A percentile compares a stretch with the other conserved stretches of the same genome.
Conservation (phyloP, 805 yeast species). For the Wickerhamomyces mucosus region DNA sequence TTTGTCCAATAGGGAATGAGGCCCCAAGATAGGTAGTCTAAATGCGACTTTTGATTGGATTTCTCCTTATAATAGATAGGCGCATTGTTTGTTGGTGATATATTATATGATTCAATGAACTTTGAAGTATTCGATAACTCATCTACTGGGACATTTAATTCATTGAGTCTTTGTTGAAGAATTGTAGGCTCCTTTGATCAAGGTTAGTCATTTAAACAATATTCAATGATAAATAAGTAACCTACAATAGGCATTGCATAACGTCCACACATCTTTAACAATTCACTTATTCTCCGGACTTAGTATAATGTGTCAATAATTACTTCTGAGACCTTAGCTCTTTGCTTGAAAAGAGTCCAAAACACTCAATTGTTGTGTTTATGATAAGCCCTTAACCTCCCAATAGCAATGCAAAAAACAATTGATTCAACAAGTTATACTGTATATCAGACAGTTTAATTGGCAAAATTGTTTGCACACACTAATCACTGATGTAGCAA, state of each 20-base stretch:
- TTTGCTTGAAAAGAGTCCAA: too few species aligned
- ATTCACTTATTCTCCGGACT: too few species aligned
- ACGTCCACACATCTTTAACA: conserved; percentile 49
- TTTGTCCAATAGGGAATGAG: conserved; percentile 61
- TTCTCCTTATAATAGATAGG: conserved; percentile 28
- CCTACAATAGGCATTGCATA: conserved; percentile 40
- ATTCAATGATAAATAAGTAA: conserved; percentile 2
- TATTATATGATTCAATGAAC: conserved; percentile 38
- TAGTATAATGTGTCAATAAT: too few species aligned
- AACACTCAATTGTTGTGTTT: too few species aligned
- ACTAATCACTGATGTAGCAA: too few species aligned
- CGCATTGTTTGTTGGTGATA: conserved; percentile 49
- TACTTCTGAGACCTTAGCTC: too few species aligned
- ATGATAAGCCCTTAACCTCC: too few species aligned
- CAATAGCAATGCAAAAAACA: too few species aligned
- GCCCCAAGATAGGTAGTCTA: conserved; percentile 71
- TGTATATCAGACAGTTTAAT: too few species aligned
- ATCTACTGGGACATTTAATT: too few species aligned
- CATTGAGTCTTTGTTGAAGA: conserved; percentile 7
- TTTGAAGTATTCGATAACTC: conserved; percentile 9
- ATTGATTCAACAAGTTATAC: too few species aligned
- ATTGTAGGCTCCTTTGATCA: conserved; percentile 7
- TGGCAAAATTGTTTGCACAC: too few species aligned
- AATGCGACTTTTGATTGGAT: conserved; percentile 10
- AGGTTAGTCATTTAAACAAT: background rate